phyloP scores from a whole-genome alignment of 2,329 filamentous ascomycete genomes.

The Aureobasidium sp. region DNA sequence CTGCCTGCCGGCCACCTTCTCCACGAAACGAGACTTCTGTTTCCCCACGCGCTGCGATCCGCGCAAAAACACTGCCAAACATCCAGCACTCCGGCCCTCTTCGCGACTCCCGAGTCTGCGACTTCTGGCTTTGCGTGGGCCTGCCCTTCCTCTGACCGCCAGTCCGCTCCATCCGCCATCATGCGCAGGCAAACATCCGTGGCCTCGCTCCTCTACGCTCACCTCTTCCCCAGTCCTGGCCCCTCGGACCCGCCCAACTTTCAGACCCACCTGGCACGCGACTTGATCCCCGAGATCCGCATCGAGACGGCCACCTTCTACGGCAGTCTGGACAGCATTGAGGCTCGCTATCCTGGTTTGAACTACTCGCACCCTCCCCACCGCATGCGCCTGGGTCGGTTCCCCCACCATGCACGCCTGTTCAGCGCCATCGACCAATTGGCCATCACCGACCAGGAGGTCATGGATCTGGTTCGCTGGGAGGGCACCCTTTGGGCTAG shows the following conservation, averaged over 20 bases:
- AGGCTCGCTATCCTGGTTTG: slow-evolving; percentile 74
- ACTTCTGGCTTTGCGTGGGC: neutral
- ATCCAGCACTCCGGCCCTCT: neutral
- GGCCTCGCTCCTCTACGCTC: slow-evolving; percentile 66
- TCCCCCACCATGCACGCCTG: slow-evolving; percentile 67
- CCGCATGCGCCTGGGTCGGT: slow-evolving; percentile 69
- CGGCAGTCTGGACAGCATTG: slow-evolving; percentile 69
- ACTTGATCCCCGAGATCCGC: slow-evolving; percentile 69
- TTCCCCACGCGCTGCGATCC: slow-evolving; percentile 5
- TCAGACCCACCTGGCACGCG: slow-evolving; percentile 60
- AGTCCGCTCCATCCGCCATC: neutral
- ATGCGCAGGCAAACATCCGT: slow-evolving; percentile 67
- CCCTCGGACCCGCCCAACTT: slow-evolving; percentile 65
- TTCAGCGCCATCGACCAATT: slow-evolving; percentile 70
- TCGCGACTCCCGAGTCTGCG: neutral
- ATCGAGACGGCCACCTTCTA: slow-evolving; percentile 74
- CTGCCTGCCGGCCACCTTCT: neutral
- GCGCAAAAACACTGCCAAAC: slow-evolving; percentile 5
- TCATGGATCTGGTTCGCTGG: slow-evolving; percentile 68
- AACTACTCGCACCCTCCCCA: slow-evolving; percentile 70
- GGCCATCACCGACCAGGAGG: slow-evolving; percentile 61
- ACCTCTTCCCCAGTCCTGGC: slow-evolving; percentile 63
- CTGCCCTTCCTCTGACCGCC: neutral
- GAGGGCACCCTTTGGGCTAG: slow-evolving; percentile 79
- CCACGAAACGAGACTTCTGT: neutral